Evolutionary conservation across 495 filamentous ascomycete genomes (phyloP).

Genomic region (Hypoxylon fragiforme): DNA sequence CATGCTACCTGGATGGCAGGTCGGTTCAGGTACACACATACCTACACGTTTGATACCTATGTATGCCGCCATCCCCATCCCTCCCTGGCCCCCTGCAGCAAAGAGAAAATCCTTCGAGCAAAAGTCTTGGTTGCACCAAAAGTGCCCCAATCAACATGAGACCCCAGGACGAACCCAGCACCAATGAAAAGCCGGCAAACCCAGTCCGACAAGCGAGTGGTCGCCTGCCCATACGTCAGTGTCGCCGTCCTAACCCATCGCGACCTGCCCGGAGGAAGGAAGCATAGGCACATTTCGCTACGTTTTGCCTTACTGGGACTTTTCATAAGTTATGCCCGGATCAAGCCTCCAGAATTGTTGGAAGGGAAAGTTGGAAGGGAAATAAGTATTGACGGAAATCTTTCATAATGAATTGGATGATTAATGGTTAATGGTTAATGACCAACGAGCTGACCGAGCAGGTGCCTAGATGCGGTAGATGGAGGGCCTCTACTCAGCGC

Average conservation of each 20-base stretch:
- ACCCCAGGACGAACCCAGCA: conserved; percentile 2
- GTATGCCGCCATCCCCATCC: neutral
- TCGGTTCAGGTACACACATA: too few relatives aligned
- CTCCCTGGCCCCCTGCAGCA: conserved; percentile 18
- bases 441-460: too few relatives aligned
- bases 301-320: neutral
- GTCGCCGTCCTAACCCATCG: too few relatives aligned
- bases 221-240: conserved; percentile 2
- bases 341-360: too few relatives aligned
- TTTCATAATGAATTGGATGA: too few relatives aligned
- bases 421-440: too few relatives aligned
- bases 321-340: neutral
- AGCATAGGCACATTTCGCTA: neutral
- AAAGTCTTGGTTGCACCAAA: conserved; percentile 7
- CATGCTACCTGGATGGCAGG: neutral
- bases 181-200: neutral
- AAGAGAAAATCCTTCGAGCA: conserved; percentile 2
- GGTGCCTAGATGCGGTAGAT: too few relatives aligned
- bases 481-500: too few relatives aligned
- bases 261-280: too few relatives aligned
- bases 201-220: neutral
- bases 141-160: conserved; percentile 23
- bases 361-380: too few relatives aligned
- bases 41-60: neutral
- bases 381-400: too few relatives aligned